These are phyloP conservation scores for Coemansia sp. DNA, from an alignment of 192 early-diverging fungal species.

Conservation along the genomic window DNA sequence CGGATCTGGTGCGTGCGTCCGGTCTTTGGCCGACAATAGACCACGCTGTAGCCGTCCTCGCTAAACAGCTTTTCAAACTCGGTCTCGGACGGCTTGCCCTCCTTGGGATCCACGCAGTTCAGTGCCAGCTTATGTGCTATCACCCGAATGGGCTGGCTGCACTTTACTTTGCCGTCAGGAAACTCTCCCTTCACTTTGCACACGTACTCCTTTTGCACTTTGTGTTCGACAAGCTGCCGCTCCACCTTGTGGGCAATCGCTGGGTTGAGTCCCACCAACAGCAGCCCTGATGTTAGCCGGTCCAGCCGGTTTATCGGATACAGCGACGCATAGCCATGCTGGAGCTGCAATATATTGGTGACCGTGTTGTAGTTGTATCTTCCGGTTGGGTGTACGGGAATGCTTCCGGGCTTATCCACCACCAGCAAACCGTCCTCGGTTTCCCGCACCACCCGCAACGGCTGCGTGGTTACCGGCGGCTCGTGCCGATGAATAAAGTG, in stretches of 20 bases:
- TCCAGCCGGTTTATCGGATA: conserved; percentile 86
- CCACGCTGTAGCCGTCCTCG: conserved; percentile 70
- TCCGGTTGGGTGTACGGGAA: conserved; percentile 80
- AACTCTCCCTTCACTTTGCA: conserved; percentile 86
- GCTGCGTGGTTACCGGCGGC: conserved; percentile 73
- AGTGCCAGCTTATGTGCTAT: conserved; percentile 85
- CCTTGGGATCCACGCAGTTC: conserved; percentile 71
- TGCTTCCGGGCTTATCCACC: conserved; percentile 85
- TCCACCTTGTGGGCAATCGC: conserved; percentile 64
- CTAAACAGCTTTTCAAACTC: conserved; percentile 65
- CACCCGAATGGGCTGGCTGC: conserved; percentile 79
- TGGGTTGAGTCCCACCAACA: conserved; percentile 69
- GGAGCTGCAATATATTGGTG: conserved; percentile 63
- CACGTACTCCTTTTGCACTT: conserved; percentile 85
- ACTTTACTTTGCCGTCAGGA: conserved; percentile 60
- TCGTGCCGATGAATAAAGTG: conserved; percentile 94
- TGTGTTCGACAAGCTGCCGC: conserved; percentile 60
- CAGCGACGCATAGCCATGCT: conserved; percentile 58
- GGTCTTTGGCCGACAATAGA: conserved; percentile 79
- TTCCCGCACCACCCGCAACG: conserved; percentile 63
- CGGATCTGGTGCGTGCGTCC: conserved; percentile 97
- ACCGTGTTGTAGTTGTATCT: conserved; percentile 88
- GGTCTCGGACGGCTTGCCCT: conserved; percentile 83
- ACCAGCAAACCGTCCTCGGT: conserved; percentile 69
- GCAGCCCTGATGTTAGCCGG: conserved; percentile 88